Evolutionary conservation across 2,329 filamentous ascomycete genomes (phyloP), one percentile per base, ranked within the genome.

Genomic region (Fusarium albosuccineum): DNA sequence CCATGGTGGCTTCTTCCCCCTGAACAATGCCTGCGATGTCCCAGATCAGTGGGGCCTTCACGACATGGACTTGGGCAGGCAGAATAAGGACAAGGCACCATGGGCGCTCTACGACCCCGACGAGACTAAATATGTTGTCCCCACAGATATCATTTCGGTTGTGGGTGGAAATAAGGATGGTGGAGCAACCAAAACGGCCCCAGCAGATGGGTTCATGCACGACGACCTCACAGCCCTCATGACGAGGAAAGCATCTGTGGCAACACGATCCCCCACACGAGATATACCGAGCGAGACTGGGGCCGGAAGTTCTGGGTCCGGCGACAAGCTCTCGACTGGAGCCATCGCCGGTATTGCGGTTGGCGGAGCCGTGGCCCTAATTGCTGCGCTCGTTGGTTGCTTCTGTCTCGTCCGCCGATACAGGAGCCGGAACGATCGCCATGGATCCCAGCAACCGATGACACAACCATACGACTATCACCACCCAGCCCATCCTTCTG

Each of bases 1-100:
- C 56, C 85, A 89, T 45, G 88, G 88, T 22, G 88, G 88, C 16
- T 83, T 81, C 48, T 90, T 89, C 65, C 83, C 87, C 0, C 66
- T 78, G 5, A 77, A 65, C 11, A 72, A 82, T 34, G 71, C 78
- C 11, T 90, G 87, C 70, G 87, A 90, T 70, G 78, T 78, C 5
- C 78, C 80, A 1, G 75, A 77, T 6, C 81, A 84, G 17, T 86
- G 82, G 79, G 87, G 86, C 6, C 82, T 84, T 9, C 87, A 89
- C 73, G 87, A 87, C 69, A 77, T 87, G 65, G 84, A 88, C 70
- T 70, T 89, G 10, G 85, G 86, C 7, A 79, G 82, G 59, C 82
- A 84, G 40, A 85, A 83, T 46, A 71, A 77, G 6, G 73, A 80
- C 40, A 77, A 80, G 27, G 76, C 76, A 6, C 74, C 81, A 9